Evolutionary conservation across 306 rosid species (phyloP), one percentile per base, ranked within the genome.

Genomic region (Glycine soja): DNA sequence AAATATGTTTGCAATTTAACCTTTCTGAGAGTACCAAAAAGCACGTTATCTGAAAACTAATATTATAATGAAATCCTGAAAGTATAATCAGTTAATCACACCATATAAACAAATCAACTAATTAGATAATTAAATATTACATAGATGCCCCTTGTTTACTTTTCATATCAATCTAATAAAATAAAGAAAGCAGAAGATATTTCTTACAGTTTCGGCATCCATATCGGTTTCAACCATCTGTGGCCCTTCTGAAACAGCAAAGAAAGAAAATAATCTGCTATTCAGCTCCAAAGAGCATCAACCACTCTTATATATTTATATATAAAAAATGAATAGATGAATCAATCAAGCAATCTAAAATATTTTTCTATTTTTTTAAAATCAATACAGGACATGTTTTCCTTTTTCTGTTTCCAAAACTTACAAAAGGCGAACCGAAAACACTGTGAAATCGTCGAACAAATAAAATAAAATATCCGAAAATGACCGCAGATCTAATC

Each of bases 161-260:
- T 66, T 77, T 52, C 34, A 24, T 24, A 24, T 24, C 65, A 75
- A 68, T 47, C 50, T 8, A 34, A 63, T 63, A 5, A 42, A 61
- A 32, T 5, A 11, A 77, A 58, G 58, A n/a, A 34, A 40, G 30
- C 51, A 74, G 38, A 66, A 62, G 62, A 52, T 64, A 59, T 48
- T 43, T 6, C 87, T 84, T 79, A 84, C 87, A 74, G 10, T 75
- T 75, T 79, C 62, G n/a, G 59, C 19, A 30, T 84, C 87, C 77
- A 40, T 74, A 64, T 74, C 78, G 74, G 63, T 75, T 42, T 84
- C 84, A 80, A 76, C 63, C 84, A 80, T 79, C 70, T 57, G 70
- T 68, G 75, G 70, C 57, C 16, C 45, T 57, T 72, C 57, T 45
- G 76, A 38, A 54, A 77, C 70, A 65, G 72, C 66, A 54, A 66